Conservation (phyloP, 495 filamentous ascomycete genomes). For the Aspergillus ellipticus region DNA sequence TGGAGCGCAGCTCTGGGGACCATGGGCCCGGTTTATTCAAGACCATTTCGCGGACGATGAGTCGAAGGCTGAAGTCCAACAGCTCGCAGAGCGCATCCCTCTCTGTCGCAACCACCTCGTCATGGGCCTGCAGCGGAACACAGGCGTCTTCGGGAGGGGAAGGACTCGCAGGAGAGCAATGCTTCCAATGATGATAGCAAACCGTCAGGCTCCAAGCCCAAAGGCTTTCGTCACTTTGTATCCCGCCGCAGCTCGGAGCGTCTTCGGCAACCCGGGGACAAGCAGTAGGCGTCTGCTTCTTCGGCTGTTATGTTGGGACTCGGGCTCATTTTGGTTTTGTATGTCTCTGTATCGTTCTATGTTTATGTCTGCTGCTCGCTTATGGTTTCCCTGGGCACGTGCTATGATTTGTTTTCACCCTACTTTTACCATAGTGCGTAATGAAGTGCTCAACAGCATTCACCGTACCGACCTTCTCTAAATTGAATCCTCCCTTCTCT, state of each 20-base stretch:
- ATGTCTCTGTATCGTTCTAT: not conserved
- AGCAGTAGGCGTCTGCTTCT: not conserved
- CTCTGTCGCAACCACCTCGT: constrained; percentile 22
- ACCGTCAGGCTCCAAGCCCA: constrained; percentile 10
- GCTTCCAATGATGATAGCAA: constrained; percentile 6
- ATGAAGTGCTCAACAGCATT: not conserved
- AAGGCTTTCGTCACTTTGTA: constrained; percentile 20
- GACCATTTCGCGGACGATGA: constrained; percentile 33
- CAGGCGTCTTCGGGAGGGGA: not conserved
- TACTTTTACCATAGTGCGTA: too few relatives aligned
- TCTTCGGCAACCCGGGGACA: not conserved
- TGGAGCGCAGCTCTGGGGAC: constrained; percentile 42
- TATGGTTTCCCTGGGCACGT: not conserved
- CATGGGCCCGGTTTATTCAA: constrained; percentile 31
- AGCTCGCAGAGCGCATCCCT: constrained; percentile 27
- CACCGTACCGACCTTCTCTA: not conserved
- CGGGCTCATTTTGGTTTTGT: not conserved
- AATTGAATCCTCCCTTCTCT: not conserved
- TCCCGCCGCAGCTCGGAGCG: constrained; percentile 15
- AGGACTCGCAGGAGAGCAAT: not conserved
- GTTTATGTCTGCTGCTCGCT: not conserved
- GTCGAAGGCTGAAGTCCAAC: constrained; percentile 32
- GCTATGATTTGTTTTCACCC: too few relatives aligned
- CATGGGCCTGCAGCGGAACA: constrained; percentile 7
- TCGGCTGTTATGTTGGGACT: not conserved